Evolutionary conservation across 2,329 filamentous ascomycete genomes (phyloP).

Genomic region (Pestalotiopsis fici): DNA sequence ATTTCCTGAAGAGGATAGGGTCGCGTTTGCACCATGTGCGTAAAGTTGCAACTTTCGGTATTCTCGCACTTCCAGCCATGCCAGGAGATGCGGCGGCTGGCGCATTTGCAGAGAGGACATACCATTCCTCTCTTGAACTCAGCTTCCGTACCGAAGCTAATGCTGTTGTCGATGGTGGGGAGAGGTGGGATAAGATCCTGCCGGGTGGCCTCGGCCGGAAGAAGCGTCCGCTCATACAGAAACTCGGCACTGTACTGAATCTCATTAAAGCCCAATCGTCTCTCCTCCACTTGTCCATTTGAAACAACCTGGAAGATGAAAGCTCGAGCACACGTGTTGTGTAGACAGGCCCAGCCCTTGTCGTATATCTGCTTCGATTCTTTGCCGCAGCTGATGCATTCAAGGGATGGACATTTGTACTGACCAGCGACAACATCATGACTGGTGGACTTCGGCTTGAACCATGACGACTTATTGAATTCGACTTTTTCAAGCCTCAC

Average conservation of each 20-base stretch:
- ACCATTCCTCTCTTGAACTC: conserved; percentile 50
- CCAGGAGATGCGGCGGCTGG: conserved; percentile 60
- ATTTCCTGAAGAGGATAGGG: conserved; percentile 22
- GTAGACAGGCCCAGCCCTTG: conserved; percentile 30
- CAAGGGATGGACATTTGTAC: conserved; percentile 18
- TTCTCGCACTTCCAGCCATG: conserved; percentile 62
- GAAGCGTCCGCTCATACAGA: conserved; percentile 51
- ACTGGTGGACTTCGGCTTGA: conserved; percentile 38
- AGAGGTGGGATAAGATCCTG: conserved; percentile 35
- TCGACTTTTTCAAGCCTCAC: conserved; percentile 68
- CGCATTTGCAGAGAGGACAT: background rate
- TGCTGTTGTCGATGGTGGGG: conserved; percentile 16
- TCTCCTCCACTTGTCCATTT: background rate
- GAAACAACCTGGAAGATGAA: conserved; percentile 37
- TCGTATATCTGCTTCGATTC: conserved; percentile 38
- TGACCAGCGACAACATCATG: conserved; percentile 30
- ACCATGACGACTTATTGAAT: conserved; percentile 56
- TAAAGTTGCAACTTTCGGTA: conserved; percentile 45
- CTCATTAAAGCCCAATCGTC: conserved; percentile 18
- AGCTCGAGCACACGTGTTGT: conserved; percentile 47
- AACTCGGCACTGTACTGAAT: conserved; percentile 59
- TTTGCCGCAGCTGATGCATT: conserved; percentile 41
- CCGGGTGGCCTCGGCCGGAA: conserved; percentile 30
- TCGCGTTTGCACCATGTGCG: conserved; percentile 29
- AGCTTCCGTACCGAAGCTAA: conserved; percentile 45